Conservation (phyloP, 306 rosid genomes). For the Carpinus viminea region DNA sequence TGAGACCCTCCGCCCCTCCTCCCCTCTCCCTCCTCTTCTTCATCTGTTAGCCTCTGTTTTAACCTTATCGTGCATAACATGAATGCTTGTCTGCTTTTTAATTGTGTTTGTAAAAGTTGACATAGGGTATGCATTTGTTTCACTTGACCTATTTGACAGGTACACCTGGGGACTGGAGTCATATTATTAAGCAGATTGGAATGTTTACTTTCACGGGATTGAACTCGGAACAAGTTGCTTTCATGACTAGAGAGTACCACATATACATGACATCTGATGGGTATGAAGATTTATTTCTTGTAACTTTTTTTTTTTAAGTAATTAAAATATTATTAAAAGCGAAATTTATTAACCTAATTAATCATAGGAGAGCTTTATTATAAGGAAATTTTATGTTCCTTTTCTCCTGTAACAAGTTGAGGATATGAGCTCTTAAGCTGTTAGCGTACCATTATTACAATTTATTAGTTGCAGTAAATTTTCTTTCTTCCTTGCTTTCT, state of each 20-base stretch:
- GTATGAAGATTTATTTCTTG: slow-evolving; percentile 43
- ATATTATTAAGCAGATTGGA: slow-evolving; percentile 96
- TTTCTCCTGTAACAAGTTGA: neutral
- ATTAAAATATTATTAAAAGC: no score
- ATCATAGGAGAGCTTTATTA: neutral
- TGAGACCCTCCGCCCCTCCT: neutral
- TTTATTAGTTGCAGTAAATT: neutral
- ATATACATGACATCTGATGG: slow-evolving; percentile 98
- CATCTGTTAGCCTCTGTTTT: neutral
- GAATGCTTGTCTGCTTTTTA: neutral
- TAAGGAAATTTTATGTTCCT: neutral
- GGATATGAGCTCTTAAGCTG: neutral
- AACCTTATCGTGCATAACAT: slow-evolving; percentile 1
- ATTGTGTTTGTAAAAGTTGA: neutral
- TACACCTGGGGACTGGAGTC: slow-evolving; percentile 99
- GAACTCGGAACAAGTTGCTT: slow-evolving; percentile 79
- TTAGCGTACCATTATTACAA: neutral
- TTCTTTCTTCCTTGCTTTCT: neutral
- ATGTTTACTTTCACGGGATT: slow-evolving; percentile 98
- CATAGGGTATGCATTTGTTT: neutral
- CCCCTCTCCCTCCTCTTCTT: neutral
- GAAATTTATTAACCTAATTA: neutral
- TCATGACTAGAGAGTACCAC: slow-evolving; percentile 92
- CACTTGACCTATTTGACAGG: slow-evolving; percentile 43
- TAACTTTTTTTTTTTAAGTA: no score